Percentiles rank a stretch among this genome's conserved stretches.
phyloP scores from a whole-genome alignment of 495 filamentous ascomycete genomes.

The Astrothelium subdiscretum region DNA sequence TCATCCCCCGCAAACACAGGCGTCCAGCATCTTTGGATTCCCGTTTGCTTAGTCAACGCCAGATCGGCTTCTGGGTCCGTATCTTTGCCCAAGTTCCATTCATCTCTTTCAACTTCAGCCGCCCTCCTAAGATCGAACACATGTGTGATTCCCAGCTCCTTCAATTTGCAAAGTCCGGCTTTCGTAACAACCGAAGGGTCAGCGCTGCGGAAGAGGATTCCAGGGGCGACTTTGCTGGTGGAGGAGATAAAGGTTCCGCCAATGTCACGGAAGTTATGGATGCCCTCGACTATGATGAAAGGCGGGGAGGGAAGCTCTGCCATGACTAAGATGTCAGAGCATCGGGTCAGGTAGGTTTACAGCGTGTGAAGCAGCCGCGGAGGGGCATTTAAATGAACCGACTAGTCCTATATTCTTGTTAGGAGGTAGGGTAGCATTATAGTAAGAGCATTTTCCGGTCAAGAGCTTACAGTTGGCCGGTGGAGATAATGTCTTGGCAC shows the following conservation, averaged over 20 bases:
- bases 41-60: constrained; percentile 3
- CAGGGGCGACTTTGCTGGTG: constrained; percentile 14
- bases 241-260: constrained; percentile 12
- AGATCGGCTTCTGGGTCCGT: background rate
- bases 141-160: constrained; percentile 15
- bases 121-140: constrained; percentile 27
- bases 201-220: constrained; percentile 27
- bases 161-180: constrained; percentile 17
- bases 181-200: constrained; percentile 19
- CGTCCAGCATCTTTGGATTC: constrained; percentile 21
- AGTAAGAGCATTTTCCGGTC: too few relatives aligned
- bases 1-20: constrained; percentile 30
- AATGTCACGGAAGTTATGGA: constrained; percentile 30
- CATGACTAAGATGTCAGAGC: background rate
- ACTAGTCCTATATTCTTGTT: too few relatives aligned
- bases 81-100: constrained; percentile 1
- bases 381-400: too few relatives aligned
- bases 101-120: constrained; percentile 16
- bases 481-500: too few relatives aligned
- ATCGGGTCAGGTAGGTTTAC: background rate
- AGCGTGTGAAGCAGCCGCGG: too few relatives aligned
- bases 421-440: too few relatives aligned
- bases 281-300: constrained; percentile 23
- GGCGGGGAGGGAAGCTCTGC: constrained; percentile 22
- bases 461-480: too few relatives aligned